A percentile compares a stretch with the other conserved stretches of the same genome.
These are phyloP conservation scores for Pyricularia sp. DNA, from an alignment of 2,329 filamentous ascomycete genomes.

Conservation along the genomic window DNA sequence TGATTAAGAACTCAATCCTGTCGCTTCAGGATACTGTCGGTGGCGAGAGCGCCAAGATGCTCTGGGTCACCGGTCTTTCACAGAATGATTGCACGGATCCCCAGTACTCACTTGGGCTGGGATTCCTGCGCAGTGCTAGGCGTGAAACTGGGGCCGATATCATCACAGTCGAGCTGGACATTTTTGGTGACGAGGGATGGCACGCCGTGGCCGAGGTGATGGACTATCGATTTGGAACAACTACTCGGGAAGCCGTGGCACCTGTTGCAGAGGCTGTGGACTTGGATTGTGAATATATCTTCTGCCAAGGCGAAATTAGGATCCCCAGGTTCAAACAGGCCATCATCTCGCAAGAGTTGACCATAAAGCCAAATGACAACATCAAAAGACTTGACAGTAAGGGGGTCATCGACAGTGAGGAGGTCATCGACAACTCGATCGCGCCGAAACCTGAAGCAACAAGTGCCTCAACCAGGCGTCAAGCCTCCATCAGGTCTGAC, in stretches of 20 bases:
- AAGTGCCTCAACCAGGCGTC: too few relatives aligned
- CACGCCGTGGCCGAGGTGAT: slow-evolving; percentile 21
- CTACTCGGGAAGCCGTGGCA: neutral
- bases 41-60: slow-evolving; percentile 8
- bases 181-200: slow-evolving; percentile 7
- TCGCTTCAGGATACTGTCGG: slow-evolving; percentile 3
- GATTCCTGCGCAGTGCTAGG: slow-evolving; percentile 19
- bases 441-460: neutral
- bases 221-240: slow-evolving; percentile 7
- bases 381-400: too few relatives aligned
- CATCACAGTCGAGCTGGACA: slow-evolving; percentile 20
- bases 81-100: slow-evolving; percentile 19
- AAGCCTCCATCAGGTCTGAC: slow-evolving; percentile 7
- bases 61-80: slow-evolving; percentile 22
- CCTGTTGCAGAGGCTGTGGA: neutral
- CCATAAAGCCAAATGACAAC: neutral
- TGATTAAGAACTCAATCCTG: slow-evolving; percentile 5
- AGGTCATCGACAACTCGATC: neutral
- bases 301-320: neutral
- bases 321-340: slow-evolving; percentile 2
- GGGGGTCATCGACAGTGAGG: too few relatives aligned
- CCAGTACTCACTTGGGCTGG: slow-evolving; percentile 17
- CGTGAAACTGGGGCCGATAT: slow-evolving; percentile 18
- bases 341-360: neutral
- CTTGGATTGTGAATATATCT: slow-evolving; percentile 5